phyloP scores from a whole-genome alignment of 163 green algal genomes.

The Scenedesmus sp. region DNA sequence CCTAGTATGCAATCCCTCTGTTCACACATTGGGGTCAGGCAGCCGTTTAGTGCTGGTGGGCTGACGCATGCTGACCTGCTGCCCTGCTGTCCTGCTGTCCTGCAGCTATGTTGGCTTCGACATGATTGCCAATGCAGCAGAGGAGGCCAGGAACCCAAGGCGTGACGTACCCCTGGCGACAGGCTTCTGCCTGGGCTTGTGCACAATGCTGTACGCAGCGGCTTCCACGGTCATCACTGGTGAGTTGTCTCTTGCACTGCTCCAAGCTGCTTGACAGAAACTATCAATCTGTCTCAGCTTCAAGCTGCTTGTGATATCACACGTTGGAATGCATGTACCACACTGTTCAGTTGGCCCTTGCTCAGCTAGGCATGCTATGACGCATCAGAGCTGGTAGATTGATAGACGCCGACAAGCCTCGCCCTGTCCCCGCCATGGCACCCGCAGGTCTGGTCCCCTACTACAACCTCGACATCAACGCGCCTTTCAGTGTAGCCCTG shows the following conservation, averaged over 20 bases:
- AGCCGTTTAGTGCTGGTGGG: no score
- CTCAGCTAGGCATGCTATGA: background rate
- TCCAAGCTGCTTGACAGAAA: background rate
- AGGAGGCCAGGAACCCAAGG: conserved; percentile 7
- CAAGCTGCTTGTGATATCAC: background rate
- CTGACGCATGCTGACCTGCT: background rate
- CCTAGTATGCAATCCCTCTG: no score
- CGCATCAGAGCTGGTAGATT: background rate
- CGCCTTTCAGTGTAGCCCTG: conserved; percentile 29
- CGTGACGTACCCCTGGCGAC: conserved; percentile 22
- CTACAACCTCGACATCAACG: background rate
- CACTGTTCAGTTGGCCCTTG: background rate
- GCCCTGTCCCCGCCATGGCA: background rate
- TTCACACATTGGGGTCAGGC: no score
- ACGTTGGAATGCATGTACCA: background rate
- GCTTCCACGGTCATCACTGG: conserved; percentile 16
- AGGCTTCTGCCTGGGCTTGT: conserved; percentile 15
- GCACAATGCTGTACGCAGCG: conserved; percentile 15
- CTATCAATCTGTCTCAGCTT: background rate
- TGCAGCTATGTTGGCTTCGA: conserved; percentile 21
- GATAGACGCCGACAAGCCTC: background rate
- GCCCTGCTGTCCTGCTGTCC: background rate
- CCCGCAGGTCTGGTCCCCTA: background rate
- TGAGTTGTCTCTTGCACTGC: background rate
- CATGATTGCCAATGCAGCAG: conserved; percentile 14